Base-by-base conservation (phyloP, 2,329 filamentous ascomycete species). In the Chalara sp. region DNA sequence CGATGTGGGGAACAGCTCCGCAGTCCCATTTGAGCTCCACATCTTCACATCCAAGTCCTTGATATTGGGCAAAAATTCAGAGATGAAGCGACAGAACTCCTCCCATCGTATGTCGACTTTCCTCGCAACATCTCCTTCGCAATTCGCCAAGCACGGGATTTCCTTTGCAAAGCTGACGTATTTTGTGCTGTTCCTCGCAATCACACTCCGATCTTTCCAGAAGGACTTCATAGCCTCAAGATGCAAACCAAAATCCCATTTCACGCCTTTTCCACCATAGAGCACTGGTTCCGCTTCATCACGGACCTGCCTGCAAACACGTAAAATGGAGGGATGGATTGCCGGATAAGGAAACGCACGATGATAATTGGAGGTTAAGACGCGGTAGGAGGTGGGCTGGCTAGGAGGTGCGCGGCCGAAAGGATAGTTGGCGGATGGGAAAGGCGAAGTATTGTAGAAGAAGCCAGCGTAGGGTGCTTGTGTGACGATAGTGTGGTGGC, bases 401-500 rank as follows among this genome's bases (percentile, higher is more conserved):
- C 51, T 21, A 0, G 50, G 49, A 12, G 50, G 32, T 5, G 32
- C 42, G 13, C 58, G 57, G 28, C 62, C 62, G 51, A 58, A 60
- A 2, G 56, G 50, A 32, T 52, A 50, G 6, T 55, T 44, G 2
- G 55, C 49, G 44, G 55, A 35, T 5, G 11, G 3, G 4, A 57
- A 57, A 5, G 58, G 35, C 21, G 47, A 46, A 7, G 56, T 53
- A 31, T 55, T 58, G 47, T 56, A 63, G 46, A 57, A 63, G 45
- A 49, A 59, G 21, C 61, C 61, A n/a, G 59, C 60, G 29, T 57
- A 48, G 1, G 59, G 61, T 31, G 60, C 52, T 44, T 63, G 59
- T 13, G 59, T 64, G 10, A 56, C 52, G 12, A 65, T 61, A 13
- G 48, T 62, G 47, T 65, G 62, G 10, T 46, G 49, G 4, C 60